phyloP scores from a whole-genome alignment of 148 eudicot genomes.

The Amaranthus cruentus region DNA sequence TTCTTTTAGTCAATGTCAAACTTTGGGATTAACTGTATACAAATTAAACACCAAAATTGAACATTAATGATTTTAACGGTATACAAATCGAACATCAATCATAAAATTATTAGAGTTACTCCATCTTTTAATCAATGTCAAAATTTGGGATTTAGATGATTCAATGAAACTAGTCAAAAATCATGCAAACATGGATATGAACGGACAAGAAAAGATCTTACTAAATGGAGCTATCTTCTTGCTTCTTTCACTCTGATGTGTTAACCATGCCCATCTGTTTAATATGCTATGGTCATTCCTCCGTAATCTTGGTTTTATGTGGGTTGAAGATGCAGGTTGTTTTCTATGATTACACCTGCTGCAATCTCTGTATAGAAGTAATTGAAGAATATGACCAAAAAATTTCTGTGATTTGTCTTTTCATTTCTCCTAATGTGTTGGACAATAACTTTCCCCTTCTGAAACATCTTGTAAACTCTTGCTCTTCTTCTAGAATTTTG shows the following conservation, averaged over 20 bases:
- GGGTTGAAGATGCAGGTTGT: too few species aligned
- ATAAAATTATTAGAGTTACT: not conserved
- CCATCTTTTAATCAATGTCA: not conserved
- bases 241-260: not conserved
- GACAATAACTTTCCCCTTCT: not conserved
- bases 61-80: too few species aligned
- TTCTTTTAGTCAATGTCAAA: not conserved
- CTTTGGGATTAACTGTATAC: not conserved
- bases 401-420: not conserved
- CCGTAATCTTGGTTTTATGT: too few species aligned
- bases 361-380: not conserved
- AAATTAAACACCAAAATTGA: too few species aligned
- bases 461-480: not conserved
- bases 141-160: not conserved
- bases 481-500: not conserved
- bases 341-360: not conserved
- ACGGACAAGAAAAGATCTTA: constrained; percentile 2
- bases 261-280: not conserved
- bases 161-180: not conserved
- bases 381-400: not conserved
- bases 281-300: not conserved
- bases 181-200: not conserved
- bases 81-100: too few species aligned
- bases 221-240: not conserved
- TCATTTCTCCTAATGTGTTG: not conserved